These are phyloP conservation scores for Amniculicola lignicola DNA, from an alignment of 495 filamentous ascomycete genomes.

Conservation along the genomic window DNA sequence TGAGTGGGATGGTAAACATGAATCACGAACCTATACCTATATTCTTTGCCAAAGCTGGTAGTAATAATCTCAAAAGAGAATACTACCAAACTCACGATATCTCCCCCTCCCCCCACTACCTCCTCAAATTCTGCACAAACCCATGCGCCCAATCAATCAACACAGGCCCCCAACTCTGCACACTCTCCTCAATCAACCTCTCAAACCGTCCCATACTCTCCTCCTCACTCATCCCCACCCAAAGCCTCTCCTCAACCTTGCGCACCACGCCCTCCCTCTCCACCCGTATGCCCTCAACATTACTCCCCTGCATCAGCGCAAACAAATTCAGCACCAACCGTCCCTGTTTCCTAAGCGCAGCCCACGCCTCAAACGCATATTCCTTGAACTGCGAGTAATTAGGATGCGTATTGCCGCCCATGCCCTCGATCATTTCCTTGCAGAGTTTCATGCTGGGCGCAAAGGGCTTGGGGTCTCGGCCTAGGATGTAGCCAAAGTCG, in stretches of 20 bases:
- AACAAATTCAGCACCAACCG: constrained; percentile 96
- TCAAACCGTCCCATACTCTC: constrained; percentile 87
- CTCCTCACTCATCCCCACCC: constrained; percentile 88
- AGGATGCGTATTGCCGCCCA: constrained; percentile 78
- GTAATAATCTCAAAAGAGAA: too few relatives aligned
- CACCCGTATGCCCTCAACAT: constrained; percentile 89
- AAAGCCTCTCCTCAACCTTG: constrained; percentile 93
- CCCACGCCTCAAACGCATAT: constrained; percentile 94
- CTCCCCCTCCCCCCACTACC: constrained; percentile 44
- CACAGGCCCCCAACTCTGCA: constrained; percentile 82
- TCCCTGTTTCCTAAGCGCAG: constrained; percentile 79
- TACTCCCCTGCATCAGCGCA: constrained; percentile 93
- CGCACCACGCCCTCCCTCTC: constrained; percentile 89
- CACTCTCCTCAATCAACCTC: constrained; percentile 80
- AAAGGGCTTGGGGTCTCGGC: constrained; percentile 95
- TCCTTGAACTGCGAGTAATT: constrained; percentile 86
- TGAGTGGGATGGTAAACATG: too few relatives aligned
- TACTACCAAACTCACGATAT: too few relatives aligned
- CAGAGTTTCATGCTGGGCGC: constrained; percentile 95
- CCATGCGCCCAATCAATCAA: constrained; percentile 95
- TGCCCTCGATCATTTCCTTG: constrained; percentile 97
- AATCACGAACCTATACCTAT: too few relatives aligned
- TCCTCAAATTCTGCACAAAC: constrained; percentile 84
- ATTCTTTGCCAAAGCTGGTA: too few relatives aligned
- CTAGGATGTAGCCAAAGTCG: constrained; percentile 97